Percentiles rank a stretch among this genome's conserved stretches.
Evolutionary conservation across 108 stramenopile genomes (phyloP).

Genomic region (Skeletonema marinoi): DNA sequence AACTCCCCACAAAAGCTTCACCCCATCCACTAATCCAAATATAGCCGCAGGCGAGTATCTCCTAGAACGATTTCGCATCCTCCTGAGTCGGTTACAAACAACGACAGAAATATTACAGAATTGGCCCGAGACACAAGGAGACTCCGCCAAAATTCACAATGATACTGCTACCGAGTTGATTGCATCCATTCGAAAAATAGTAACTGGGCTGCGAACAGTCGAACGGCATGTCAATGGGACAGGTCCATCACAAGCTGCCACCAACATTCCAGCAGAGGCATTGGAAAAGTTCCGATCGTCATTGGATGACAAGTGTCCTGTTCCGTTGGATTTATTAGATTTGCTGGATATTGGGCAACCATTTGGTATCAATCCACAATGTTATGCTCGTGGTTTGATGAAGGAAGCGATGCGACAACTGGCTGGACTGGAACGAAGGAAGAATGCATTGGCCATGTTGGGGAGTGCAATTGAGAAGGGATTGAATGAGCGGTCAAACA

Average conservation of each 20-base stretch:
- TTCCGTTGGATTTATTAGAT: constrained; percentile 82
- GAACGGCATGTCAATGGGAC: constrained; percentile 61
- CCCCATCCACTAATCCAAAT: not conserved
- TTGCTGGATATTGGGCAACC: constrained; percentile 67
- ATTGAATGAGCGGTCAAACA: constrained; percentile 18
- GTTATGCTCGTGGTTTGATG: constrained; percentile 77
- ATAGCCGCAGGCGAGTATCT: constrained; percentile 37
- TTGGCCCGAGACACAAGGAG: constrained; percentile 69
- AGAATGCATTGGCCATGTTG: constrained; percentile 71
- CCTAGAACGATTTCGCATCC: constrained; percentile 68
- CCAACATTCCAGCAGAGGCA: constrained; percentile 33
- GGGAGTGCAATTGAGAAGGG: constrained; percentile 69
- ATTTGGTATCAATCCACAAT: constrained; percentile 77
- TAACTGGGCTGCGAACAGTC: constrained; percentile 51
- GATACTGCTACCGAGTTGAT: constrained; percentile 73
- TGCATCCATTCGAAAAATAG: constrained; percentile 50
- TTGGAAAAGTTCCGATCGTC: constrained; percentile 45
- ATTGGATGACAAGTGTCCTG: constrained; percentile 59
- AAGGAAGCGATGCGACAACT: constrained; percentile 73
- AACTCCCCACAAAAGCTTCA: not conserved
- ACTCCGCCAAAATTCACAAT: constrained; percentile 67
- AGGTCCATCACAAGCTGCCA: constrained; percentile 3
- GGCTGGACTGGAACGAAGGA: constrained; percentile 70
- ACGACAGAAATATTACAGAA: constrained; percentile 70
- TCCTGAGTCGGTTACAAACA: constrained; percentile 55